A percentile compares a stretch with the other conserved stretches of the same genome.
These are phyloP conservation scores for Glycine tomentella DNA, from an alignment of 306 rosid genomes.

Conservation along the genomic window DNA sequence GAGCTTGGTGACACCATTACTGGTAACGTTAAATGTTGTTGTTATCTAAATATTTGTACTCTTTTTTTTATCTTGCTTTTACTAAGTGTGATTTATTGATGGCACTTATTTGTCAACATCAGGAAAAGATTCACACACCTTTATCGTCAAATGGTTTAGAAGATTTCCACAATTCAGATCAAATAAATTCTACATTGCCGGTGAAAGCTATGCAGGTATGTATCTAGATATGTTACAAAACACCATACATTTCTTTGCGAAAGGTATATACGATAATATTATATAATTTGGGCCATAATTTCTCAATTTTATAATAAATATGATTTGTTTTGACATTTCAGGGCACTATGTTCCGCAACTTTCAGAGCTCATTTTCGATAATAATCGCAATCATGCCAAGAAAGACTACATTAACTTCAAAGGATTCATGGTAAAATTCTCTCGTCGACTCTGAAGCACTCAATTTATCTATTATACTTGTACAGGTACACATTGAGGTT, in stretches of 20 bases:
- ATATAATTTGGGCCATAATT: background rate
- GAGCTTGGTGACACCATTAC: constrained; percentile 72
- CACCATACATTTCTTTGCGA: background rate
- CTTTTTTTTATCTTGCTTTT: background rate
- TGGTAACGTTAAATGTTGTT: constrained; percentile 51
- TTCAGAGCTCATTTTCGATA: constrained; percentile 66
- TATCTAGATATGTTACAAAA: background rate
- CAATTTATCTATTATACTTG: too few species aligned
- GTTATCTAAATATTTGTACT: background rate
- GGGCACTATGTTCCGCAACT: constrained; percentile 94
- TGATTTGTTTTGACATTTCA: constrained; percentile 40
- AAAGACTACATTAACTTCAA: constrained; percentile 66
- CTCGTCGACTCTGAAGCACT: too few species aligned
- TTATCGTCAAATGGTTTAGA: constrained; percentile 74
- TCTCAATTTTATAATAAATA: background rate
- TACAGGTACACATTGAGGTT: background rate
- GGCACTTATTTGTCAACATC: background rate
- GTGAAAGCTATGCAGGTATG: constrained; percentile 93
- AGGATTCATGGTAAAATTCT: constrained; percentile 67
- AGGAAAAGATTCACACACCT: constrained; percentile 79
- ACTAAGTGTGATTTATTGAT: constrained; percentile 21
- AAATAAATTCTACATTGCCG: constrained; percentile 83
- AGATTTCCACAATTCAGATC: constrained; percentile 83
- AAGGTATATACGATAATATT: background rate
- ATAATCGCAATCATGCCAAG: constrained; percentile 46